A percentile compares a stretch with the other conserved stretches of the same genome.
Evolutionary conservation across 768 basidiomycete species (phyloP).

Genomic region (Nevesoporus exiguus): DNA sequence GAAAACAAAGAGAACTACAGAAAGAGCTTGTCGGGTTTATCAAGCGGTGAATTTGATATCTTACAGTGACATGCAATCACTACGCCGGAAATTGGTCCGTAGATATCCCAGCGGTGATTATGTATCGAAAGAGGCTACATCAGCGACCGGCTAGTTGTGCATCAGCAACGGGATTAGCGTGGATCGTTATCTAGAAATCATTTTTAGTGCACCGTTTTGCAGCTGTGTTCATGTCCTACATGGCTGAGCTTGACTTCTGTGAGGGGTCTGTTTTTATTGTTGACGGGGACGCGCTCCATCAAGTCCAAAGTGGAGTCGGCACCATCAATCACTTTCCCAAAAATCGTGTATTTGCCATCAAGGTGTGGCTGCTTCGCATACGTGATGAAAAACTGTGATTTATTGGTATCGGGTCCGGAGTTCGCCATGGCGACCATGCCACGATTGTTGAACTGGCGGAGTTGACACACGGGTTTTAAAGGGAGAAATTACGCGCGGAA

Average conservation of each 20-base stretch:
- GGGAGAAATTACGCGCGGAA: background rate
- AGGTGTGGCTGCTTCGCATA: slow-evolving; percentile 93
- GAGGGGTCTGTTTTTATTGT: slow-evolving; percentile 83
- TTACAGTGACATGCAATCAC: background rate
- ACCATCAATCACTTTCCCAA: slow-evolving; percentile 98
- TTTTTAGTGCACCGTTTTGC: slow-evolving; percentile 1
- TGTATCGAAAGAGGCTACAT: slow-evolving; percentile 1
- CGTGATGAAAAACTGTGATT: slow-evolving; percentile 85
- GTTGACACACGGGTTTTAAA: background rate
- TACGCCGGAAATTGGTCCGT: background rate
- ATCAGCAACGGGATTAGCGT: slow-evolving; percentile 95
- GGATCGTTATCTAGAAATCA: slow-evolving; percentile 67
- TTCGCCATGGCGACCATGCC: slow-evolving; percentile 99
- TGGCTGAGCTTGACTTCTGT: slow-evolving; percentile 78
- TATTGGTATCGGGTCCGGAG: slow-evolving; percentile 90
- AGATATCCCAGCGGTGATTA: background rate
- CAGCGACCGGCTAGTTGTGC: slow-evolving; percentile 37
- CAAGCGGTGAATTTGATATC: slow-evolving; percentile 49
- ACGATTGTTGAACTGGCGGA: slow-evolving; percentile 81
- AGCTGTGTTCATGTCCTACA: slow-evolving; percentile 43
- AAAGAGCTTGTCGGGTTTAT: slow-evolving; percentile 88
- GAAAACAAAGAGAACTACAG: slow-evolving; percentile 80
- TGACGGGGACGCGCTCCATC: slow-evolving; percentile 93
- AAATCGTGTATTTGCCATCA: slow-evolving; percentile 91
- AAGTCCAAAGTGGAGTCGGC: slow-evolving; percentile 88